Base-by-base conservation (phyloP, 1,139 yeast genomes). In the Hemisphaericaspora xylofermentans region DNA sequence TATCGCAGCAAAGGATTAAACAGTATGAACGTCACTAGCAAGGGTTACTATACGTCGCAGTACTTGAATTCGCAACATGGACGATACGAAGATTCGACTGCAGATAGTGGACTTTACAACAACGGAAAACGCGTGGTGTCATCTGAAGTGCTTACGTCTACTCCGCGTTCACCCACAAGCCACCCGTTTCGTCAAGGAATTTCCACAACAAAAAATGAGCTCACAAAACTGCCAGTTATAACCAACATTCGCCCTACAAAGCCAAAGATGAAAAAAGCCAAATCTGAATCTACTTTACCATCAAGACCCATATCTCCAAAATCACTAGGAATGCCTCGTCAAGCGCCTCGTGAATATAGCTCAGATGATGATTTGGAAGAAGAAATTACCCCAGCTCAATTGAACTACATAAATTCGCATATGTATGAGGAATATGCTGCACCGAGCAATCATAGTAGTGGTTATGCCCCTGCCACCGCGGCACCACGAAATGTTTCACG, bases 301-400 rank as follows among this genome's bases (percentile, higher is more conserved):
- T 27, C 36, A 18, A 19, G 36, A 15, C 24, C 33, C 4, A 9
- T 22, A 6, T 16, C 24, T 10, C 39, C 30, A 2, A 34, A 16
- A 12, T 18, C 16, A 29, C 28, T 31, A 13, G 14, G 2, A 13
- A 18, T 1, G 18, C n/a, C 33, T 22, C 39, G 14, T 2, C 10
- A n/a, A 10, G 19, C 27, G 4, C 27, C 27, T 6, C 4, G 29
- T 8, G 49, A 41, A 24, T 35, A 25, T 33, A 48, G 45, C 12
- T 34, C 44, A 12, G 69, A 67, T 3, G 71, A 66, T 42, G 55
- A 57, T 35, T 54, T 67, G 36, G 59, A 54, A 37, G 65, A 61
- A 46, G 68, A 55, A 35, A 57, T 64, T 28, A 67, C 72, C 0
- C 73, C 73, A 2, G 73, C 73, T 0, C 66, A 67, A 46, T 51